phyloP scores from a whole-genome alignment of 257 asterid species.

The Solanum paucissectum region DNA sequence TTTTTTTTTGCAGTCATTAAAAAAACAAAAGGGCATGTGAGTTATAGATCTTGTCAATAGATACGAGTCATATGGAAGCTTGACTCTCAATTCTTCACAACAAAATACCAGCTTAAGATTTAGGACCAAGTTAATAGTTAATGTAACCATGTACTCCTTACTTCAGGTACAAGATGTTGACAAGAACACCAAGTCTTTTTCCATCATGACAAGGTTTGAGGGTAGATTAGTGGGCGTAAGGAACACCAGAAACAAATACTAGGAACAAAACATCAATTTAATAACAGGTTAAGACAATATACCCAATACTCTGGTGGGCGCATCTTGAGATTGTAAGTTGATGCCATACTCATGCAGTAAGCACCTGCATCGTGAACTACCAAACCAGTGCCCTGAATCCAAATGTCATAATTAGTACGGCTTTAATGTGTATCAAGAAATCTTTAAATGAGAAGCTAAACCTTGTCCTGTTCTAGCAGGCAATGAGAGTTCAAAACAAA shows the following conservation, averaged over 20 bases:
- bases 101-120: background rate
- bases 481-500: background rate
- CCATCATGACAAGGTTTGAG: background rate
- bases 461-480: background rate
- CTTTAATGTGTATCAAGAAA: background rate
- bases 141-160: background rate
- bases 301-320: slow-evolving; percentile 98
- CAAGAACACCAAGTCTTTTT: background rate
- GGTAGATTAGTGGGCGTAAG: background rate
- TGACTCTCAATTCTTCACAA: background rate
- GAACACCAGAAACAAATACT: background rate
- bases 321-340: slow-evolving; percentile 98
- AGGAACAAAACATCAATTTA: background rate
- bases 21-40: background rate
- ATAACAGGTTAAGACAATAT: slow-evolving; percentile 2
- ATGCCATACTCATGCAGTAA: slow-evolving; percentile 99
- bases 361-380: slow-evolving; percentile 99
- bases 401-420: background rate
- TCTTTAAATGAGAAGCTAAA: background rate
- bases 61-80: background rate
- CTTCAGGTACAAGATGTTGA: background rate
- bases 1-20: too few relatives aligned
- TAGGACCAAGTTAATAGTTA: background rate
- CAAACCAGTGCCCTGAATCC: slow-evolving; percentile 77
- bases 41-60: background rate